Evolutionary conservation across 345 rosid species (phyloP), one percentile per base, ranked within the genome.

Genomic region (Ailanthus altissimus): DNA sequence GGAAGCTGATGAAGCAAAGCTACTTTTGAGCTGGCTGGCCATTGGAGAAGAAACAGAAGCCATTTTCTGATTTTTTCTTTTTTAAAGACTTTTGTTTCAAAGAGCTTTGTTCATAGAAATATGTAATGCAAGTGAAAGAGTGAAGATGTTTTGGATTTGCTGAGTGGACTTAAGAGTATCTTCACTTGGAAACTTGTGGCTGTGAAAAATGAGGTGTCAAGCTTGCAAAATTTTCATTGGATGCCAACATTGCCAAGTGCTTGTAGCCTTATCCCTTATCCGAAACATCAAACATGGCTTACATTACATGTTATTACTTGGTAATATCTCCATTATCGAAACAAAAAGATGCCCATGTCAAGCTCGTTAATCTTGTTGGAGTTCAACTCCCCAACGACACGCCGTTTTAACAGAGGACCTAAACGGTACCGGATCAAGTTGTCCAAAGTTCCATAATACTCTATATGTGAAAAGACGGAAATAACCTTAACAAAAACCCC

Each of bases 1-100:
- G 2, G 84, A 74, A 15, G 74, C 50, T 15, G 93, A 83, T 4
- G 94, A 68, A 45, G 97, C 84, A 73, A 93, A 93, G 87, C 89
- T 86, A 86, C 89, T 88, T 83, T 83, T 90, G 32, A 93, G 90
- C 72, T 90, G 98, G 86, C 91, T 89, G 16, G 94, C 98, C 97
- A 96, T 91, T 74, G 99, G 92, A 87, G 94, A 87, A 76, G 93
- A 84, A 76, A 90, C 79, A 59, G 89, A 72, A 69, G 94, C 88
- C 91, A 87, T 88, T 71, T 60, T 12, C 5, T 28, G 10, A 38
- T 36, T 80, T 58, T 63, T 62, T 54, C 3, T 32, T 32, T 32
- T 32, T 32, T 32, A 74, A 67, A 67, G 61, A n/a, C 7, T 50
- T 65, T 51, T n/a, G 71, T 6, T 11, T n/a, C 12, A 13, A 8